Percentiles rank a stretch among this genome's conserved stretches.
Evolutionary conservation across 768 basidiomycete genomes (phyloP).

Genomic region (Leucosporidium creatinivorum): DNA sequence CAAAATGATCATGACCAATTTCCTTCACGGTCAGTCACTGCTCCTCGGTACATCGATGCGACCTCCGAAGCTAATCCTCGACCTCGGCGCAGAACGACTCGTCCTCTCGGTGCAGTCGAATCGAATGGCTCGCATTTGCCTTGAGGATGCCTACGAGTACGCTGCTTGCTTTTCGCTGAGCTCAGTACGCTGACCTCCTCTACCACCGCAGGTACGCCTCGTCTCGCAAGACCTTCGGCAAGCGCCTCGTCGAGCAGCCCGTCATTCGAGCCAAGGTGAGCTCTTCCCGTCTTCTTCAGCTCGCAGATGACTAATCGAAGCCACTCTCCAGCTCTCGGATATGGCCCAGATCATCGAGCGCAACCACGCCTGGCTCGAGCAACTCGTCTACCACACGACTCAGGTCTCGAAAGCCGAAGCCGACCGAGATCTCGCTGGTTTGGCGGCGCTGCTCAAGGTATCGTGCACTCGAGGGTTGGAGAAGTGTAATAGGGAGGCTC

Average conservation of each 20-base stretch:
- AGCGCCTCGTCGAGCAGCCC: slow-evolving; percentile 27
- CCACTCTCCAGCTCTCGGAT: not conserved
- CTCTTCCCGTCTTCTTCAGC: not conserved
- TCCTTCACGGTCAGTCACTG: slow-evolving; percentile 2
- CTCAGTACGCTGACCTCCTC: not conserved
- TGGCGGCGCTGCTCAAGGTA: not conserved
- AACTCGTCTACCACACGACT: not conserved
- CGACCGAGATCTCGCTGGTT: slow-evolving; percentile 3
- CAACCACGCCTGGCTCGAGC: slow-evolving; percentile 7
- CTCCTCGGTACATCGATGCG: too few relatives aligned
- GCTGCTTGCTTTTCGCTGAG: not conserved
- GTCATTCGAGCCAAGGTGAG: slow-evolving; percentile 32
- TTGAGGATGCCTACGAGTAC: slow-evolving; percentile 31
- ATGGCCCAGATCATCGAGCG: slow-evolving; percentile 2
- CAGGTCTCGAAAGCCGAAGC: not conserved
- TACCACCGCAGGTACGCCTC: slow-evolving; percentile 16
- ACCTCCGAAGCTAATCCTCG: not conserved
- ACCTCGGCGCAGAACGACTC: not conserved
- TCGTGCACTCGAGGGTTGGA: slow-evolving; percentile 4
- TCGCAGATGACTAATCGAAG: too few relatives aligned
- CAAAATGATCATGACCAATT: slow-evolving; percentile 33
- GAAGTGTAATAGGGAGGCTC: slow-evolving; percentile 3
- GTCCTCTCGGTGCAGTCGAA: slow-evolving; percentile 2
- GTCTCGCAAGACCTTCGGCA: slow-evolving; percentile 34
- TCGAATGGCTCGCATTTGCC: slow-evolving; percentile 24